Evolutionary conservation across 2,329 filamentous ascomycete species (phyloP).

Genomic region (Aspergillus viridinutans): DNA sequence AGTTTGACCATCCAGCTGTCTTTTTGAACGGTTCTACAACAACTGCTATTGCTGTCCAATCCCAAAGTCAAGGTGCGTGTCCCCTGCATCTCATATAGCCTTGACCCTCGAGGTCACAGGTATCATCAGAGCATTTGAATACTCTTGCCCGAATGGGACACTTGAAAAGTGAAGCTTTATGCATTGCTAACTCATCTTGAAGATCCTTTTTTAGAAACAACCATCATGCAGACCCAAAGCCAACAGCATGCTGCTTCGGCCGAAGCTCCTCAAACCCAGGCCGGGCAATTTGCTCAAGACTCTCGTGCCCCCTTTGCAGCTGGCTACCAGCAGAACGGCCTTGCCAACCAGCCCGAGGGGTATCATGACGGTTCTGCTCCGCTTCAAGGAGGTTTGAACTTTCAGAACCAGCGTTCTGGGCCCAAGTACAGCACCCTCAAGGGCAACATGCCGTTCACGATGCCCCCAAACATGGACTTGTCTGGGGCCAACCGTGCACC

Average conservation of each 20-base stretch:
- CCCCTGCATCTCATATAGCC: background rate
- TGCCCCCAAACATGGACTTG: conserved; percentile 26
- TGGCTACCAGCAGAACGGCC: conserved; percentile 17
- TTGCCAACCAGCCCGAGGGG: conserved; percentile 15
- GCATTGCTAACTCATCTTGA: background rate
- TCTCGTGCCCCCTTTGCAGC: conserved; percentile 20
- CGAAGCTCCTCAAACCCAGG: conserved; percentile 19
- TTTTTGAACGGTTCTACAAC: background rate
- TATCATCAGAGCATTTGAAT: too few relatives aligned
- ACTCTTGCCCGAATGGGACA: background rate
- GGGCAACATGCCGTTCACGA: conserved; percentile 18
- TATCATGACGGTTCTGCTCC: conserved; percentile 18
- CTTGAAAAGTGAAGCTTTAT: background rate
- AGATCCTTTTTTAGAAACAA: conserved; percentile 5
- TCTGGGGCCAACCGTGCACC: conserved; percentile 23
- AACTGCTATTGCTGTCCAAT: background rate
- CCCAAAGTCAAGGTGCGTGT: background rate
- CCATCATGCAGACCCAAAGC: conserved; percentile 22
- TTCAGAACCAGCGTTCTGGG: conserved; percentile 26
- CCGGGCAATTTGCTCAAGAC: conserved; percentile 24
- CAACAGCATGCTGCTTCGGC: conserved; percentile 20
- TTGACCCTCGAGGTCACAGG: background rate
- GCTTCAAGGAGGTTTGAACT: conserved; percentile 22
- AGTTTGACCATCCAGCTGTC: background rate
- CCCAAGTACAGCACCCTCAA: conserved; percentile 27